Evolutionary conservation across 805 yeast species (phyloP).

Genomic region (Starmera dryadoides): DNA sequence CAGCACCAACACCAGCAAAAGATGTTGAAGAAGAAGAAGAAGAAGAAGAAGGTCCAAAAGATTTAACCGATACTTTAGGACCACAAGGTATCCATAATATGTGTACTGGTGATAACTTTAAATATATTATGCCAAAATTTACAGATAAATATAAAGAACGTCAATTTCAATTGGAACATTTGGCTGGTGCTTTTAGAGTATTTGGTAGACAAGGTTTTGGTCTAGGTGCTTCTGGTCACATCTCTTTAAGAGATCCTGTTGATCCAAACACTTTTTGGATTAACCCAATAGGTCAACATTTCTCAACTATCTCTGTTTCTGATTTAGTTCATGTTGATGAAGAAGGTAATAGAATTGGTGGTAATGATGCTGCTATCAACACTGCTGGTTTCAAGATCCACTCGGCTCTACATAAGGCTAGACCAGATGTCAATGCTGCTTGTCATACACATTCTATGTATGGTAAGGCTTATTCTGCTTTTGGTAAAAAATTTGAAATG

Average conservation of each 20-base stretch:
- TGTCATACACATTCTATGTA: slow-evolving; percentile 62
- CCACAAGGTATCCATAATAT: slow-evolving; percentile 55
- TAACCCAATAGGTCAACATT: slow-evolving; percentile 80
- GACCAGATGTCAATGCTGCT: slow-evolving; percentile 68
- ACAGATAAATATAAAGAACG: slow-evolving; percentile 41
- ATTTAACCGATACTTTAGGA: slow-evolving; percentile 6
- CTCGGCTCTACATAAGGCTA: slow-evolving; percentile 56
- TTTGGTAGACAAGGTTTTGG: slow-evolving; percentile 73
- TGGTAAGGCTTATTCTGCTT: slow-evolving; percentile 60
- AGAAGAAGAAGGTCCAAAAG: not conserved
- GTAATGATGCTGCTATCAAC: slow-evolving; percentile 51
- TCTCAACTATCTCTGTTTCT: slow-evolving; percentile 47
- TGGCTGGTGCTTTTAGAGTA: slow-evolving; percentile 81
- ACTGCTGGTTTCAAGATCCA: slow-evolving; percentile 69
- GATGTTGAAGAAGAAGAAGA: too few relatives aligned
- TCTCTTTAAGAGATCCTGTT: slow-evolving; percentile 78
- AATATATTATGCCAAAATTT: slow-evolving; percentile 46
- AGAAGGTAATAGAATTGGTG: slow-evolving; percentile 54
- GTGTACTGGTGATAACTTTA: slow-evolving; percentile 43
- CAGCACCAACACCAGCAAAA: too few relatives aligned
- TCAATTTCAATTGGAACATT: slow-evolving; percentile 55
- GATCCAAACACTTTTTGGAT: slow-evolving; percentile 82
- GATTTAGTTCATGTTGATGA: slow-evolving; percentile 62
- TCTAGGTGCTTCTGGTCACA: slow-evolving; percentile 83
- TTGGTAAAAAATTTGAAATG: slow-evolving; percentile 69